A percentile compares a stretch with the other conserved stretches of the same genome.
These are phyloP conservation scores for Aspergillus sp. DNA, from an alignment of 2,329 filamentous ascomycete genomes.

Conservation along the genomic window DNA sequence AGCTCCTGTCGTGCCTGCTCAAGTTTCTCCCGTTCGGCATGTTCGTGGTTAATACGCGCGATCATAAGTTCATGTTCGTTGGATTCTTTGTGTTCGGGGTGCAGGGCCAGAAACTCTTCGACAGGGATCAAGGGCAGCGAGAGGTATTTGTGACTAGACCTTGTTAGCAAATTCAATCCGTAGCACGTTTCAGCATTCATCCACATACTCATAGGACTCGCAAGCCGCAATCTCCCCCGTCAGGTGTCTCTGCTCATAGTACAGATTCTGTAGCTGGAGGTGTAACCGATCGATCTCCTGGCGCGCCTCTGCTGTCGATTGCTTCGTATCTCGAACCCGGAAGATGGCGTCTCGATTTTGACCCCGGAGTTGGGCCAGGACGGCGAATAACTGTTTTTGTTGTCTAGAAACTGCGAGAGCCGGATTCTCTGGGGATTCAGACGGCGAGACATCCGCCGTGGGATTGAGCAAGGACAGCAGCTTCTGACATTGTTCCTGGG, in stretches of 20 bases:
- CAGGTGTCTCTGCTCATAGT: slow-evolving; percentile 90
- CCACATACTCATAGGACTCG: slow-evolving; percentile 77
- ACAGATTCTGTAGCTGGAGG: slow-evolving; percentile 87
- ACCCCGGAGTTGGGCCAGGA: slow-evolving; percentile 71
- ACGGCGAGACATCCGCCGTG: slow-evolving; percentile 32
- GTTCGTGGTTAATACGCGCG: slow-evolving; percentile 84
- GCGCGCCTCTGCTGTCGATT: slow-evolving; percentile 74
- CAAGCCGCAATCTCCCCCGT: slow-evolving; percentile 85
- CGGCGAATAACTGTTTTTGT: slow-evolving; percentile 72
- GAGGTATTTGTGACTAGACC: slow-evolving; percentile 64
- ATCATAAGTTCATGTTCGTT: slow-evolving; percentile 80
- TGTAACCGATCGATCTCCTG: slow-evolving; percentile 89
- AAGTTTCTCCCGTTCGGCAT: slow-evolving; percentile 71
- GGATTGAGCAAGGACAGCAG: slow-evolving; percentile 52
- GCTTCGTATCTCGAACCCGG: slow-evolving; percentile 76
- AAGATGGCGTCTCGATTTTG: slow-evolving; percentile 77
- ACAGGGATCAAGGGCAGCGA: slow-evolving; percentile 76
- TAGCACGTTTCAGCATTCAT: background rate
- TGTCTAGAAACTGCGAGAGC: slow-evolving; percentile 61
- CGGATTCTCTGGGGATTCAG: slow-evolving; percentile 40
- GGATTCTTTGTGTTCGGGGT: slow-evolving; percentile 66
- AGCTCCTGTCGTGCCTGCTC: slow-evolving; percentile 77
- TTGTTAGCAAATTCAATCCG: slow-evolving; percentile 5
- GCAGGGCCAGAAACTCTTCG: slow-evolving; percentile 69
- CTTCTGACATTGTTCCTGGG: slow-evolving; percentile 63